These are phyloP conservation scores for Dioszegia crocea DNA, from an alignment of 768 basidiomycete genomes.

Conservation along the genomic window DNA sequence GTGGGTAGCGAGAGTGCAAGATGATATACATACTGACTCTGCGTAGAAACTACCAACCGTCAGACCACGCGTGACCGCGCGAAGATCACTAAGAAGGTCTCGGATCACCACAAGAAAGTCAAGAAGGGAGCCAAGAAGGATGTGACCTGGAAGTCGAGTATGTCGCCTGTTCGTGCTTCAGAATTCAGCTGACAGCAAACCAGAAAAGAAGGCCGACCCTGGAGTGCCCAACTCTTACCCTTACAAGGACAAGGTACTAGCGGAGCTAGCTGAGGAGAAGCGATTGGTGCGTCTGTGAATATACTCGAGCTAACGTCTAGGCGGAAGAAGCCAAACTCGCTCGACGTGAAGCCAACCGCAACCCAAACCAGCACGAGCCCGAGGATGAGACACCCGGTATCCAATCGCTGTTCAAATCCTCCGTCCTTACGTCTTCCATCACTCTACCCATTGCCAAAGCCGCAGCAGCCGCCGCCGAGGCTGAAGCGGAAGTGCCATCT, in stretches of 20 bases:
- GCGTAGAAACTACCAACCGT: constrained; percentile 76
- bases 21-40: not conserved
- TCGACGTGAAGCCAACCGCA: constrained; percentile 59
- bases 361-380: constrained; percentile 55
- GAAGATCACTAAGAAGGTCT: constrained; percentile 68
- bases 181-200: not conserved
- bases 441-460: constrained; percentile 16
- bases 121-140: constrained; percentile 73
- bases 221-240: constrained; percentile 91
- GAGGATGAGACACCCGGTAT: constrained; percentile 47
- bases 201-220: constrained; percentile 73
- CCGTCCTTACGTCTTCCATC: constrained; percentile 20
- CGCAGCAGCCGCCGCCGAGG: constrained; percentile 46
- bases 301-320: constrained; percentile 50
- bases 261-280: constrained; percentile 79
- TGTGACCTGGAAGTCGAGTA: constrained; percentile 82
- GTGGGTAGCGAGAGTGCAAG: constrained; percentile 22
- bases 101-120: constrained; percentile 71
- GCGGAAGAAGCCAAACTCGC: constrained; percentile 65
- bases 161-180: constrained; percentile 13
- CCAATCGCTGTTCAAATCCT: constrained; percentile 24
- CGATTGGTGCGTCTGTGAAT: constrained; percentile 57
- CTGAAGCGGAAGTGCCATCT: constrained; percentile 57
- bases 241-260: constrained; percentile 89
- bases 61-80: constrained; percentile 67